Base-by-base conservation (phyloP, 805 yeast genomes). In the Candida nemodendra region DNA sequence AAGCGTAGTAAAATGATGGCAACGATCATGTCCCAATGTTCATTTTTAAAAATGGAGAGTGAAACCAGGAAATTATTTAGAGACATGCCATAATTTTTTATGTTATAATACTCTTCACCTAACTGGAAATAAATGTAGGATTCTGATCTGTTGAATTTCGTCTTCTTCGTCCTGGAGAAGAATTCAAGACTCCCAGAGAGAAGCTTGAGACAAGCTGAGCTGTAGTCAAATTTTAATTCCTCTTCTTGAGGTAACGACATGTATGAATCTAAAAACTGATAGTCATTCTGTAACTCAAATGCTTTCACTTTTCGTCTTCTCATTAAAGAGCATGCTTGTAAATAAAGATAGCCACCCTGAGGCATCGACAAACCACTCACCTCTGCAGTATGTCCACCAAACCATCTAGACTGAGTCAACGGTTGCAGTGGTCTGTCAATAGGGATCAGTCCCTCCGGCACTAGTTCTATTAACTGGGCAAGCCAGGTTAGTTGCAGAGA, bases 401-500 rank as follows among this genome's bases (percentile, higher is more conserved):
- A 51, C 52, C 58, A 52, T 34, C 44, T 48, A 18, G 49, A 45
- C 31, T 39, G 53, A 36, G 39, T 41, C 30, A 59, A 57, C 2
- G 77, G 71, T 9, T 48, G 51, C 18, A 57, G 33, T 0, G 62
- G 39, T 33, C 52, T 45, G 15, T 65, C 70, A 3, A 61, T 48
- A 2, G 75, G 73, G 4, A 73, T 57, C 3, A 65, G 38, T 9
- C 51, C 47, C 2, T 58, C 61, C 0, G 84, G 84, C 1, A 75
- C 64, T n/a, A 59, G 36, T 8, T 64, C 69, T 35, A 79, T 60
- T 13, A 83, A 55, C 39, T 81, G 76, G 0, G 84, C 87, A 9
- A 85, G 61, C 79, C 84, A 74, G 28, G 76, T 72, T 46, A 76
- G 73, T 52, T 85, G 95, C n/a, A 62, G 53, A 0, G 81, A 71